phyloP scores from a whole-genome alignment of 2,329 filamentous ascomycete species.

The Exophiala mesophila region DNA sequence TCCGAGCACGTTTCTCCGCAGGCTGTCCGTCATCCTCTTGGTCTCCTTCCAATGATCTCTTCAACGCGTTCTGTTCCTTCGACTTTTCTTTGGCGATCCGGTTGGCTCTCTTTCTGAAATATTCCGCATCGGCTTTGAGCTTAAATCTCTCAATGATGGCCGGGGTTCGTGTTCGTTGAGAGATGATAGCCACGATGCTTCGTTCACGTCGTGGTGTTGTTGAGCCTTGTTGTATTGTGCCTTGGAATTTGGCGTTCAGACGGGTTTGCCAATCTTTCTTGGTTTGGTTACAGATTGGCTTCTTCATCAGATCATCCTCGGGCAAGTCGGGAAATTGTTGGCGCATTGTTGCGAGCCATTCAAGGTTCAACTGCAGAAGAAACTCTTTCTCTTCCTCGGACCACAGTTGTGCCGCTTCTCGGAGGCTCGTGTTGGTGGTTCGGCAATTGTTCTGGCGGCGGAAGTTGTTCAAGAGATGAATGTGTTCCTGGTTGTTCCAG shows the following conservation, averaged over 20 bases:
- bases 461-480: constrained; percentile 18
- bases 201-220: constrained; percentile 8
- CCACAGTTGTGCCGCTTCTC: constrained; percentile 7
- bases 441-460: constrained; percentile 11
- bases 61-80: too few relatives aligned
- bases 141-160: constrained; percentile 9
- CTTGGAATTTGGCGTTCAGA: constrained; percentile 17
- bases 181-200: constrained; percentile 9
- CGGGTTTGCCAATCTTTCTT: constrained; percentile 10
- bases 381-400: constrained; percentile 28
- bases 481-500: constrained; percentile 14
- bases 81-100: too few relatives aligned
- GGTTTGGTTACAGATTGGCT: constrained; percentile 2
- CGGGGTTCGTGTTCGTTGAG: constrained; percentile 5
- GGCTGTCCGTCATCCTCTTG: background rate
- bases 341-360: constrained; percentile 5
- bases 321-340: background rate
- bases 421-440: background rate
- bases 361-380: constrained; percentile 9
- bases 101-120: constrained; percentile 3
- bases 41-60: too few relatives aligned
- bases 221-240: constrained; percentile 1
- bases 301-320: constrained; percentile 2
- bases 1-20: constrained; percentile 6
- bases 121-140: constrained; percentile 7